Base-by-base conservation (phyloP, 2,329 filamentous ascomycete genomes). In the Penicillium sp. region DNA sequence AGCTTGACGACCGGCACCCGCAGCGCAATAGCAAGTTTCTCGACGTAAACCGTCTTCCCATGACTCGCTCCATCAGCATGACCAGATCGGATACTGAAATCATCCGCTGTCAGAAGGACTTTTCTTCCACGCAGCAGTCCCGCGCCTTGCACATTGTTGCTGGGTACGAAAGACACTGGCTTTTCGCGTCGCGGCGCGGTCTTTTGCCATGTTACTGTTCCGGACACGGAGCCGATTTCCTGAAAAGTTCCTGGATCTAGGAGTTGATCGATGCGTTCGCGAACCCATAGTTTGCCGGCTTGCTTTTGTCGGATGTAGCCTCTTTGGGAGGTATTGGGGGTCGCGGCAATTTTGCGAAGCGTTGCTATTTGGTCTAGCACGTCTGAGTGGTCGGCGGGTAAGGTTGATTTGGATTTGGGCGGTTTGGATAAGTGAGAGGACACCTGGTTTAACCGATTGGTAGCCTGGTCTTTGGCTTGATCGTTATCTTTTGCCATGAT, bases 241-340 rank as follows among this genome's bases (percentile, higher is more conserved):
- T 76, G 74, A 58, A 86, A 86, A 22, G 75, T 81, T 2, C 75
- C 79, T 2, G 71, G 61, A 54, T 87, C 84, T 10, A 87, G 75
- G n/a, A 88, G 73, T 31, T 79, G 73, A 5, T 82, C 76, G 16
- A 87, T 81, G 2, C 85, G 76, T 62, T 87, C 84, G 21, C 84
- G 79, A 0, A 87, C 84, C 84, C 84, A 87, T 16, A 87, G 76
- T 67, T 88, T 88, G 1, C 85, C 85, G 3, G 83, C 79, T 68
- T 83, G 76, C 59, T 85, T 86, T 65, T 88, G 85, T 5, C 83
- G 79, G n/a, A 83, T 69, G 58, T 87, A 87, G 22, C 85, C 85
- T 57, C 80, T 75, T 52, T 81, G 81, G 7, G 71, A 78, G 0
- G 75, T 67, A 48, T 85, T 76, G 2, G 85, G 84, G 1, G 79